Base-by-base conservation (phyloP, 257 asterid species). In the Echites panduratus region DNA sequence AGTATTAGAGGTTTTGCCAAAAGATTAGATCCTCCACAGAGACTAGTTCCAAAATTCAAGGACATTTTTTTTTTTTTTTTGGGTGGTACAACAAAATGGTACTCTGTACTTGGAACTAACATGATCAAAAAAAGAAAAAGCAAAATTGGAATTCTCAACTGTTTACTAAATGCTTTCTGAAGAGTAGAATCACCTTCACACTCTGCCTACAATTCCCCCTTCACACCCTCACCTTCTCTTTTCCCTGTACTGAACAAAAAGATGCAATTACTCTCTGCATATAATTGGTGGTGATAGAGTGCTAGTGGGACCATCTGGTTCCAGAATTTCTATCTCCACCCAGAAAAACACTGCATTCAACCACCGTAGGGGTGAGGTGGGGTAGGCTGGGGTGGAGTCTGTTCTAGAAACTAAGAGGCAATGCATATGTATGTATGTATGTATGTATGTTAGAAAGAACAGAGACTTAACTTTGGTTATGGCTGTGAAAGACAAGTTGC, bases 401-500 rank as follows among this genome's bases (percentile, higher is more conserved):
- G 48, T 27, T 71, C 57, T 71, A 66, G 44, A 22, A 50, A 64
- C 19, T 24, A 65, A 68, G 13, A 58, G 68, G 67, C 44, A 29
- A 32, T 61, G 40, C 38, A 38, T 19, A 53, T 41, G n/a, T n/a
- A n/a, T n/a, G n/a, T n/a, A n/a, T n/a, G n/a, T n/a, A n/a, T n/a
- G n/a, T n/a, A 20, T 2, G 19, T 49, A 48, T 29, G 49, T 40
- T 45, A 53, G 9, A 17, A 62, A 49, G 14, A 54, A n/a, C 24
- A 35, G 16, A 29, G 65, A 38, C 52, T 17, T 43, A 67, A 56
- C 71, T 75, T 48, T 74, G 70, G 65, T 74, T 64, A 74, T 74
- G 73, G 76, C 70, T 63, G 71, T 78, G 58, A 63, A 79, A 27
- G 72, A 79, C 83, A 79, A 79, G 57, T 79, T 71, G 77, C 70